These are phyloP conservation scores for Colletotrichum orbiculare DNA, from an alignment of 2,329 filamentous ascomycete genomes.

Conservation along the genomic window DNA sequence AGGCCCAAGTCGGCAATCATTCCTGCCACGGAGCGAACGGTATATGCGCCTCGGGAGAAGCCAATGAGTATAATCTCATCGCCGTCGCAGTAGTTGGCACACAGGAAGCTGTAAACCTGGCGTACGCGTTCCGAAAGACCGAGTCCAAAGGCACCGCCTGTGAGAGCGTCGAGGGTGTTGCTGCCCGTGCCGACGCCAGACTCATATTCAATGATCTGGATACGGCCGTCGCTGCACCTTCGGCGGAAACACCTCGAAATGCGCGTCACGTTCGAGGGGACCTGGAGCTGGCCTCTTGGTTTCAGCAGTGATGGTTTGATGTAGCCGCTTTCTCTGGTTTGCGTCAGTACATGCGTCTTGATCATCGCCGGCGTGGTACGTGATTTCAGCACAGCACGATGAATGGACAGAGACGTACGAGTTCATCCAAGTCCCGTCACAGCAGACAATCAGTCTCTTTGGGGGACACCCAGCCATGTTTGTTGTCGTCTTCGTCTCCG, in stretches of 20 bases:
- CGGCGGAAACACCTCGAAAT: slow-evolving; percentile 68
- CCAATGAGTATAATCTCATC: slow-evolving; percentile 68
- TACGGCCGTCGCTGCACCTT: slow-evolving; percentile 59
- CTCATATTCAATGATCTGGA: slow-evolving; percentile 71
- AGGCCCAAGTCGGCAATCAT: slow-evolving; percentile 64
- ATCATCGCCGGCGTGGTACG: neutral
- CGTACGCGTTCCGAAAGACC: slow-evolving; percentile 67
- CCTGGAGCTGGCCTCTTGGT: slow-evolving; percentile 54
- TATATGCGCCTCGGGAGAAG: slow-evolving; percentile 70
- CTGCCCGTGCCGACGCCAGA: slow-evolving; percentile 68
- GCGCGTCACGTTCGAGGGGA: slow-evolving; percentile 70
- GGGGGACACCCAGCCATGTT: slow-evolving; percentile 16
- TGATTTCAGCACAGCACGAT: slow-evolving; percentile 9
- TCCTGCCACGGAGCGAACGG: slow-evolving; percentile 65
- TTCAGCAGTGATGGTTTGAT: slow-evolving; percentile 51
- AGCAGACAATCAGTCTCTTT: slow-evolving; percentile 64
- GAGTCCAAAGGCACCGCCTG: slow-evolving; percentile 65
- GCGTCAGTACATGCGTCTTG: slow-evolving; percentile 12
- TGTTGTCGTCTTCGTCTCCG: no score
- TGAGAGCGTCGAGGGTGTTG: slow-evolving; percentile 59
- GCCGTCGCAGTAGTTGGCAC: slow-evolving; percentile 68
- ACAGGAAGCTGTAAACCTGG: slow-evolving; percentile 72
- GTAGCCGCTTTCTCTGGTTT: slow-evolving; percentile 56
- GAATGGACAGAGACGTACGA: slow-evolving; percentile 42
- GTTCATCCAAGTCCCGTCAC: slow-evolving; percentile 67